Evolutionary conservation across 441 rosid species (phyloP).

Genomic region (Populus hybrid): DNA sequence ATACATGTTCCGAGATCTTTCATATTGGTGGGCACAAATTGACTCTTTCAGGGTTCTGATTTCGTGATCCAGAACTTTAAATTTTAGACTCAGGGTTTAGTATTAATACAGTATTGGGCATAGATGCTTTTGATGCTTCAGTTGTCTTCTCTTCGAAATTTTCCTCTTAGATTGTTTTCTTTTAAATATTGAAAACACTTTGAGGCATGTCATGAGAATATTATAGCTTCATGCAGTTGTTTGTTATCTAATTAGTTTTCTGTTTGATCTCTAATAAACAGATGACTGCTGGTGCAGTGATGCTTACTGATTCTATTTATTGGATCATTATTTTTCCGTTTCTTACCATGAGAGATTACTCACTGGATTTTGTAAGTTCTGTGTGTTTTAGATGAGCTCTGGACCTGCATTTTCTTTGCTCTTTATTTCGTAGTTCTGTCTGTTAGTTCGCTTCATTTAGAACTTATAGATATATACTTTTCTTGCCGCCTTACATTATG

Average conservation of each 20-base stretch:
- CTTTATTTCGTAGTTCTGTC: not conserved
- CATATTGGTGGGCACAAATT: not conserved
- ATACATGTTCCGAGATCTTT: not conserved
- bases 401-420: not conserved
- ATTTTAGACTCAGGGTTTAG: not conserved
- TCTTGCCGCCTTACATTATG: not conserved
- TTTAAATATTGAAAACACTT: constrained; percentile 45
- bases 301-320: constrained; percentile 82
- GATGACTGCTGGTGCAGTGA: constrained; percentile 90
- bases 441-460: not conserved
- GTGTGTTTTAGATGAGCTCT: constrained; percentile 1
- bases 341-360: constrained; percentile 66
- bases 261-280: constrained; percentile 33
- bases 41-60: not conserved
- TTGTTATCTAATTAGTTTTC: constrained; percentile 10
- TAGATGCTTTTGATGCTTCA: constrained; percentile 48
- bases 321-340: constrained; percentile 92
- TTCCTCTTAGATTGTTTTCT: not conserved
- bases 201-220: not conserved
- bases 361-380: constrained; percentile 61
- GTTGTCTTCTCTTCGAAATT: constrained; percentile 26
- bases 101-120: not conserved
- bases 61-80: not conserved
- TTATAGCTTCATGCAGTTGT: constrained; percentile 1
- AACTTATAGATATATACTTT: not conserved